Conservation (phyloP, 1,284 basidiomycete species). For the Heterobasidion parviporum region DNA sequence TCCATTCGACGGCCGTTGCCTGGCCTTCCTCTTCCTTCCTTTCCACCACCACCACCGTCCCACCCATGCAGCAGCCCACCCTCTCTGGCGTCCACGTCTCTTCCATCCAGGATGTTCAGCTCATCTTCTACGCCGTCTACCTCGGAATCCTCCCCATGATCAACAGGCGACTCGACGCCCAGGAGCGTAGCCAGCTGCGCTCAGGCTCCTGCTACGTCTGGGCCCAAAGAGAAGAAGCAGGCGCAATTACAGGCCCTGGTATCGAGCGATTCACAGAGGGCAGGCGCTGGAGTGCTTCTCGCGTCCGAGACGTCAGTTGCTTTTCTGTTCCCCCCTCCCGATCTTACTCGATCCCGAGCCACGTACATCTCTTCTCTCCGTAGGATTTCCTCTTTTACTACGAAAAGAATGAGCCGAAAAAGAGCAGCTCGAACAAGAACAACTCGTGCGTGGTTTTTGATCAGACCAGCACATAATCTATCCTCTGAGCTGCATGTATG, state of each 20-base stretch:
- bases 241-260: constrained; percentile 28
- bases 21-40: constrained; percentile 9
- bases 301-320: constrained; percentile 26
- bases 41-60: constrained; percentile 11
- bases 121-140: constrained; percentile 35
- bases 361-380: not conserved
- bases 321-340: constrained; percentile 4
- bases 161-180: constrained; percentile 31
- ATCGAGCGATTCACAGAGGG: constrained; percentile 36
- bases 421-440: constrained; percentile 19
- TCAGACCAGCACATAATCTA: constrained; percentile 9
- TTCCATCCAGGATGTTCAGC: constrained; percentile 31
- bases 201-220: constrained; percentile 36
- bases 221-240: constrained; percentile 29
- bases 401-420: constrained; percentile 21
- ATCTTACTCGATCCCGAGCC: not conserved
- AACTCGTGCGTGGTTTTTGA: constrained; percentile 10
- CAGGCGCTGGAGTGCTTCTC: constrained; percentile 29
- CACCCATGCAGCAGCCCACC: constrained; percentile 27
- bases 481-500: not conserved
- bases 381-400: constrained; percentile 37
- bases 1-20: no score
- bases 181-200: constrained; percentile 29
- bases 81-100: constrained; percentile 31
- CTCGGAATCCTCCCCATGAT: constrained; percentile 31